Base-by-base conservation (phyloP, 441 rosid species). In the Rhodomyrtus psidioides region DNA sequence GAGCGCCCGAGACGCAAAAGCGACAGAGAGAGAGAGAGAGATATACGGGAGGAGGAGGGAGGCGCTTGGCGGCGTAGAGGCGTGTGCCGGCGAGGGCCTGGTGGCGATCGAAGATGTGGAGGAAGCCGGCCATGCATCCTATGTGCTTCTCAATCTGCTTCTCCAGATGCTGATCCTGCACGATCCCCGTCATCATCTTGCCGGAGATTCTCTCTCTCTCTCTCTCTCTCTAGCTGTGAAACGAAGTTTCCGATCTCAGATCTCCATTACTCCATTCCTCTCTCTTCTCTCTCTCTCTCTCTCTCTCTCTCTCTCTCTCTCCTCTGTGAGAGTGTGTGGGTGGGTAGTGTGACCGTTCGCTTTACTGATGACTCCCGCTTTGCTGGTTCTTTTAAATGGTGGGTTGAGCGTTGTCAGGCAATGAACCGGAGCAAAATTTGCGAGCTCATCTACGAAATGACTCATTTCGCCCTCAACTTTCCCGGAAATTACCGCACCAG, bases 61-160 rank as follows among this genome's bases (percentile, higher is more conserved):
- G 96, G 89, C 96, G 96, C 58, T 91, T 94, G 86, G 93, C 82
- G 85, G 94, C 21, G 91, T 86, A 86, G 65, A 92, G 88, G 88
- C 96, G 96, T 87, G 93, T 93, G 30, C 95, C 93, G 53, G 93
- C 85, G 87, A 95, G 90, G 84, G 92, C 84, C 84, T 94, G 94
- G 83, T 93, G 93, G 82, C 98, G 98, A 88, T 97, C 99, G 87
- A 97, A 96, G 90, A 97, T 96, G 91, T 97, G 97, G 88, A 96
- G 91, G 93, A 97, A 95, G 54, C 98, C 99, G 74, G 98, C 90
- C 98, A 97, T 95, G 95, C 99, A 97, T 3, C 99, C 99, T 90
- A 94, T 93, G 55, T 95, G 98, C 87, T 91, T 91, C 65, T 92
- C 90, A 57, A 92, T 87, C 74, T 92, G 93, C 87, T 92, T 93